Percentiles rank a stretch among this genome's conserved stretches.
These are phyloP conservation scores for Kewa caespitosa DNA, from an alignment of 179 eudicot species.

Conservation along the genomic window DNA sequence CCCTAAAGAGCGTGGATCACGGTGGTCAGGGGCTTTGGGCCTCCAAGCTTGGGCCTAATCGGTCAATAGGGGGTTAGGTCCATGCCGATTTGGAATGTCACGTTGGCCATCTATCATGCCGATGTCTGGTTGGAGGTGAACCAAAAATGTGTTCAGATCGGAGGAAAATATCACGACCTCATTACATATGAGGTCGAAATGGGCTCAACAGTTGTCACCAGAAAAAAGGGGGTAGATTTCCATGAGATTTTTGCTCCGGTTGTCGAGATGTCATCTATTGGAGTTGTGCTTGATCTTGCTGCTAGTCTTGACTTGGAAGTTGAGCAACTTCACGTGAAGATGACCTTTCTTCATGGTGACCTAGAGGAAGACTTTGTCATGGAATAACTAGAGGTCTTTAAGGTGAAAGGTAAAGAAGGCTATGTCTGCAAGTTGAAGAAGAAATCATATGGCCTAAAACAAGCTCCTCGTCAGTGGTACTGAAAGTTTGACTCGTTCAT, in stretches of 20 bases:
- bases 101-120: too few relatives aligned
- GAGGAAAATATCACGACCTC: too few relatives aligned
- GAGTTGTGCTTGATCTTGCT: neutral
- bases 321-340: neutral
- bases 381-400: neutral
- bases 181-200: too few relatives aligned
- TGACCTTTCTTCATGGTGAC: neutral
- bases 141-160: too few relatives aligned
- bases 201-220: too few relatives aligned
- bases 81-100: too few relatives aligned
- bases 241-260: conserved; percentile 12
- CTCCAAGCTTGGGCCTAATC: too few relatives aligned
- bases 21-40: too few relatives aligned
- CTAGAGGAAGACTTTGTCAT: conserved; percentile 1
- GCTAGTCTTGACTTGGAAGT: neutral
- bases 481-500: neutral
- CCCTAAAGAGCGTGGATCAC: too few relatives aligned
- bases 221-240: conserved; percentile 15
- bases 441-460: neutral
- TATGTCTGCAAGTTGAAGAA: neutral
- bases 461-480: conserved; percentile 2
- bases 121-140: too few relatives aligned
- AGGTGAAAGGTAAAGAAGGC: conserved; percentile 3
- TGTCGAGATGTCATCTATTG: neutral
- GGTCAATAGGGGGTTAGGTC: too few relatives aligned